Evolutionary conservation across 176 grass and related monocot species (phyloP), one percentile per base, ranked within the genome.

Genomic region (Oryza brachyantha): DNA sequence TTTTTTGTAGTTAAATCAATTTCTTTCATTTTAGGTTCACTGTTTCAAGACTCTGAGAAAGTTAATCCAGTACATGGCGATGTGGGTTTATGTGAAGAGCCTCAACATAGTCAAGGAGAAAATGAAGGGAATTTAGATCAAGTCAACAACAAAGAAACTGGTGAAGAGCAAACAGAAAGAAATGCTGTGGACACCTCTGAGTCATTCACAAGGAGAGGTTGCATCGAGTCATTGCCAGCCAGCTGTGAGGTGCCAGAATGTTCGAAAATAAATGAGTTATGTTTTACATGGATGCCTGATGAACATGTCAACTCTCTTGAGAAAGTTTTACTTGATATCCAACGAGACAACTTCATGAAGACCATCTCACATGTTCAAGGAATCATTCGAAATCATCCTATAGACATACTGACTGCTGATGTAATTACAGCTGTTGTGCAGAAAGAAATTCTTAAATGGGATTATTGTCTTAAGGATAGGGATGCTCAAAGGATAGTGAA

Each of bases 271-370:
- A 62, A 55, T 25, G 57, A 71, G 26, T 27, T 76, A 80, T 72
- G 29, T 76, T 81, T 84, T 54, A 64, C 71, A 64, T 81, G 87
- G 87, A 84, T 72, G 28, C n/a, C 45, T 55, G 50, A 57, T 37
- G 77, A 72, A 65, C 64, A 76, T 42, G 42, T 3, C 71, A 84
- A 41, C 25, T 12, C 70, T 36, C 41, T 66, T 58, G 82, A 89
- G 28, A 75, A 76, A 64, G 75, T 76, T 57, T 81, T 89, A 81
- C 82, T 76, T 70, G 77, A 75, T 54, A 84, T 84, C 80, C 71
- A 89, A 22, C 68, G 35, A 25, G 77, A 76, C 24, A 89, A 76
- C 65, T 81, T 89, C 42, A 57, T 36, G 36, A 88, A 43, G n/a
- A 88, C 77, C 21, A 71, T 88, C 28, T 28, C 36, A 64, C 71